phyloP scores from a whole-genome alignment of 2,329 filamentous ascomycete genomes.

The Phoma sp. region DNA sequence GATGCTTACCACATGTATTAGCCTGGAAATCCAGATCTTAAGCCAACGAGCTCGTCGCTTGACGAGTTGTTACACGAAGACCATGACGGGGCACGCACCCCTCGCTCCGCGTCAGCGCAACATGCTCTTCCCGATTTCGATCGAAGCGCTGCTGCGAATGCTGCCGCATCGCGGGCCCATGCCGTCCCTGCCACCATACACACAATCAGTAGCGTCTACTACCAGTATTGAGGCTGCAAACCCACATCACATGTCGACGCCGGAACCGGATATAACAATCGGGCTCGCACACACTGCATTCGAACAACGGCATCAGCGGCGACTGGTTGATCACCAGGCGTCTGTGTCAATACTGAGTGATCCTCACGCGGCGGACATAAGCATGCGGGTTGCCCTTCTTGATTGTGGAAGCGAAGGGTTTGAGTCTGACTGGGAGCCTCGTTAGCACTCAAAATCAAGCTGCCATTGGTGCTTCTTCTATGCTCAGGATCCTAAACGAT shows the following conservation, averaged over 20 bases:
- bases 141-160: no score
- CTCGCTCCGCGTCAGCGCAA: no score
- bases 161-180: no score
- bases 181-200: not conserved
- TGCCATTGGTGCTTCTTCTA: conserved; percentile 5
- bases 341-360: not conserved
- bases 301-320: not conserved
- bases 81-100: no score
- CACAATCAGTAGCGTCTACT: no score
- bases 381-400: conserved; percentile 24
- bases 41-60: no score
- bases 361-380: not conserved
- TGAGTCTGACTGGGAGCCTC: conserved; percentile 12
- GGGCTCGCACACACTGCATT: not conserved
- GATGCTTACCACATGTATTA: no score
- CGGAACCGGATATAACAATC: not conserved
- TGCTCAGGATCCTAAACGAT: conserved; percentile 6
- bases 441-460: conserved; percentile 23
- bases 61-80: no score
- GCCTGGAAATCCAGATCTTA: no score
- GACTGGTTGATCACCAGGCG: not conserved
- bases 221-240: not conserved
- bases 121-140: no score
- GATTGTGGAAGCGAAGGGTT: conserved; percentile 21
- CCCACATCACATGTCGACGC: not conserved